Conservation (phyloP, 2,329 filamentous ascomycete species). For the Fusarium sp. region DNA sequence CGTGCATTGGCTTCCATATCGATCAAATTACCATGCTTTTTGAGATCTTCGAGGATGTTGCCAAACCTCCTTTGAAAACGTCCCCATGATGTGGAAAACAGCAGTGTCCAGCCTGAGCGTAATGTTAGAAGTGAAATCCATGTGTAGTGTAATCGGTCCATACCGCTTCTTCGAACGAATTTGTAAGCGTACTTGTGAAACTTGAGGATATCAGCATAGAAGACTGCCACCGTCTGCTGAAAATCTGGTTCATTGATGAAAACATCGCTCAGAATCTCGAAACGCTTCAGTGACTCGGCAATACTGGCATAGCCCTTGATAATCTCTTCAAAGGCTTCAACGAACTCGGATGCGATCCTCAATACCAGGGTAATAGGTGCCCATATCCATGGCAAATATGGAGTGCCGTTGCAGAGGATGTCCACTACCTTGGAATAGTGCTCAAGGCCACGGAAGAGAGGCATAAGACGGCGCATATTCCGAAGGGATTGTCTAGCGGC, state of each 20-base stretch:
- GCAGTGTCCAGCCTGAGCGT: constrained; percentile 54
- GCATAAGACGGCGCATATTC: constrained; percentile 60
- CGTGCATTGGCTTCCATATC: constrained; percentile 53
- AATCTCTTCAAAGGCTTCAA: constrained; percentile 58
- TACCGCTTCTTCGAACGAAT: constrained; percentile 56
- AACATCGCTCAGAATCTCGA: constrained; percentile 51
- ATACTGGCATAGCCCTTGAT: constrained; percentile 58
- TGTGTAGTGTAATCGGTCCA: no score
- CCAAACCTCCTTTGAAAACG: constrained; percentile 55
- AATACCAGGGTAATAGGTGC: constrained; percentile 58
- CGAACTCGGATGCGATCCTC: constrained; percentile 51
- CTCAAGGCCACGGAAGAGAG: constrained; percentile 57
- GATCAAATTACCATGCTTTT: constrained; percentile 50
- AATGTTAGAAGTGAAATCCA: no score
- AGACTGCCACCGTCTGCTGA: constrained; percentile 57
- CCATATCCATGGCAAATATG: constrained; percentile 62
- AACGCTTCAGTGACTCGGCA: constrained; percentile 55
- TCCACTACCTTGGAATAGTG: constrained; percentile 59
- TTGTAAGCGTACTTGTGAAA: constrained; percentile 63
- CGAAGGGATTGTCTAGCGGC: constrained; percentile 54
- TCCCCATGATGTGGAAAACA: constrained; percentile 56
- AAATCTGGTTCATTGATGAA: constrained; percentile 54
- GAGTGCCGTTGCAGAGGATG: constrained; percentile 61
- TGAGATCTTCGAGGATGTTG: constrained; percentile 52
- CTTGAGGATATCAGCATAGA: constrained; percentile 63